Evolutionary conservation across 352 stramenopile genomes (phyloP).

Genomic region (Phytopythium mirpurense): DNA sequence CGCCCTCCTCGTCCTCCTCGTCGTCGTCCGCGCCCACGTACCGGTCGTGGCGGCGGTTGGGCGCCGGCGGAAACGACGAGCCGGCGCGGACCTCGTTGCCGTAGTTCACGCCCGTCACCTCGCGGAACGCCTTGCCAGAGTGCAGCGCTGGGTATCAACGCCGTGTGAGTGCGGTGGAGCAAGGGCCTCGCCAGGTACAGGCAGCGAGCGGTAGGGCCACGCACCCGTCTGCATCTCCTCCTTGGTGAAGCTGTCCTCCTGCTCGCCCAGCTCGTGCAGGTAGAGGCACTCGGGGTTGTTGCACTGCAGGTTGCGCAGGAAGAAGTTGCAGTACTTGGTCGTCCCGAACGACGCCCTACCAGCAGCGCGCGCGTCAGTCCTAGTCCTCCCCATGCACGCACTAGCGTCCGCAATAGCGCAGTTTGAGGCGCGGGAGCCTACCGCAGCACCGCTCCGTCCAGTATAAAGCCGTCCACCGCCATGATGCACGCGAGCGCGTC

Average conservation of each 20-base stretch:
- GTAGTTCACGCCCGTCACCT: slow-evolving; percentile 39
- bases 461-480: slow-evolving; percentile 87
- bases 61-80: slow-evolving; percentile 43
- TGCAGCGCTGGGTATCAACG: slow-evolving; percentile 36
- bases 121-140: slow-evolving; percentile 72
- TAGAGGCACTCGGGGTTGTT: slow-evolving; percentile 95
- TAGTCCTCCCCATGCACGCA: too few species aligned
- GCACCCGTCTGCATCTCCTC: slow-evolving; percentile 89
- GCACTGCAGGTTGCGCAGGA: slow-evolving; percentile 87
- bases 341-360: slow-evolving; percentile 90
- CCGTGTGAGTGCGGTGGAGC: background rate
- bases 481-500: slow-evolving; percentile 90
- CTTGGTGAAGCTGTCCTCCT: slow-evolving; percentile 93
- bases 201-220: too few species aligned
- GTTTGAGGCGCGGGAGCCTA: too few species aligned
- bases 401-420: too few species aligned
- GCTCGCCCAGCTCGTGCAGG: slow-evolving; percentile 89
- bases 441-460: slow-evolving; percentile 77
- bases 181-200: too few species aligned
- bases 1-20: slow-evolving; percentile 6
- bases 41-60: slow-evolving; percentile 9
- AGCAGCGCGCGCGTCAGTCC: background rate
- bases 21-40: background rate
- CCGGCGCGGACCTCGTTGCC: slow-evolving; percentile 45
- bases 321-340: slow-evolving; percentile 96